These are phyloP conservation scores for Stylonectria norvegica DNA, from an alignment of 2,329 filamentous ascomycete genomes.

Conservation along the genomic window DNA sequence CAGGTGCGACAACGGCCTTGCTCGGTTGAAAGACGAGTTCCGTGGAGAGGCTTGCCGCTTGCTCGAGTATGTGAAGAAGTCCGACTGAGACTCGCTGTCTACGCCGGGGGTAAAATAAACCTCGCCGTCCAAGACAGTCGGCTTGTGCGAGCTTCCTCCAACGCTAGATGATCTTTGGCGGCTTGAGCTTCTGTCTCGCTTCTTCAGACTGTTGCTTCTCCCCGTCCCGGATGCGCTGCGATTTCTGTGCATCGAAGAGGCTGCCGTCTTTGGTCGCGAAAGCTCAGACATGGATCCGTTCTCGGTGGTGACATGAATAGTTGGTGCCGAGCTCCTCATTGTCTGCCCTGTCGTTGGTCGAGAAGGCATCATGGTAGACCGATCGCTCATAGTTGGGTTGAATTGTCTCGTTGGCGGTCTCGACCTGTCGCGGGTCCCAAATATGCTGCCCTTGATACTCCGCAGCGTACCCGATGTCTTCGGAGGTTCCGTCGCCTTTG, in stretches of 20 bases:
- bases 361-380: conserved; percentile 29
- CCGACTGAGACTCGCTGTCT: conserved; percentile 39
- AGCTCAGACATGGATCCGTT: conserved; percentile 40
- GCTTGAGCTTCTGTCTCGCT: conserved; percentile 49
- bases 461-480: conserved; percentile 70
- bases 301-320: conserved; percentile 75
- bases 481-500: conserved; percentile 52
- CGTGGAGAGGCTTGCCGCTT: conserved; percentile 38
- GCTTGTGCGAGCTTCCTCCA: conserved; percentile 35
- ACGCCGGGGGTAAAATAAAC: conserved; percentile 47
- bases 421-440: conserved; percentile 56
- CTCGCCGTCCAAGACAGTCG: conserved; percentile 49
- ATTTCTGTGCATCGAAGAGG: conserved; percentile 28
- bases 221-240: conserved; percentile 46
- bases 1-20: conserved; percentile 42
- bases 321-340: conserved; percentile 50
- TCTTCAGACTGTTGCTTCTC: conserved; percentile 51
- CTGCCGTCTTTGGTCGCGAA: conserved; percentile 35
- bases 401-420: conserved; percentile 41
- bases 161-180: conserved; percentile 44
- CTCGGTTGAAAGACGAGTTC: conserved; percentile 41
- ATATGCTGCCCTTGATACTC: conserved; percentile 72
- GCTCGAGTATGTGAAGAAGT: conserved; percentile 43
- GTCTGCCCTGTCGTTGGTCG: conserved; percentile 43
- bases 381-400: conserved; percentile 37